A percentile compares a stretch with the other conserved stretches of the same genome.
Evolutionary conservation across 345 rosid species (phyloP).

Genomic region (Gossypium longicalyx): DNA sequence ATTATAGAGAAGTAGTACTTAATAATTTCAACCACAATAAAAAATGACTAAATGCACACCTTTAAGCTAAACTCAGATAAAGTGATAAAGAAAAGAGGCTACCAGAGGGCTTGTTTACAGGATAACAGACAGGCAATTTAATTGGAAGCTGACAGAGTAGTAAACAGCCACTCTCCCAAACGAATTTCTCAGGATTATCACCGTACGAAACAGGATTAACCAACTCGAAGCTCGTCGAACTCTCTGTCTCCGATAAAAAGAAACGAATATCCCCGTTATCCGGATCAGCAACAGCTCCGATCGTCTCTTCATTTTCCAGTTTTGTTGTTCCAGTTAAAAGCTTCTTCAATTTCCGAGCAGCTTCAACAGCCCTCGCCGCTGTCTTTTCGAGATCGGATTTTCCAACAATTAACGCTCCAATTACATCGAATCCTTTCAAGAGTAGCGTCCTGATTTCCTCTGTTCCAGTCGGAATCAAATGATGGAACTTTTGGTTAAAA

Average conservation of each 20-base stretch:
- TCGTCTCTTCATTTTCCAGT: conserved; percentile 28
- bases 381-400: conserved; percentile 36
- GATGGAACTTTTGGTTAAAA: not conserved
- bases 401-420: conserved; percentile 59
- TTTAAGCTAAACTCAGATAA: not conserved
- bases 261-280: conserved; percentile 39
- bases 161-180: conserved; percentile 87
- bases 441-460: conserved; percentile 65
- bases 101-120: conserved; percentile 53
- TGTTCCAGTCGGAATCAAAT: conserved; percentile 29
- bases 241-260: conserved; percentile 45
- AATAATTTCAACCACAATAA: not conserved
- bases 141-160: conserved; percentile 72
- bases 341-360: conserved; percentile 51
- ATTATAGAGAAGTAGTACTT: not conserved
- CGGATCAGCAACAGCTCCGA: conserved; percentile 65
- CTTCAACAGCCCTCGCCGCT: conserved; percentile 48
- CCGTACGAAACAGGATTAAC: conserved; percentile 54
- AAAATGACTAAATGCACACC: not conserved
- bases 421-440: conserved; percentile 62
- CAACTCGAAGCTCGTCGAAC: conserved; percentile 32
- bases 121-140: conserved; percentile 59
- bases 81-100: conserved; percentile 1
- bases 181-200: conserved; percentile 49
- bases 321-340: conserved; percentile 40